Percentiles rank a stretch among this genome's conserved stretches.
These are phyloP conservation scores for Globisporangium paroecandrum DNA, from an alignment of 352 stramenopile genomes.

Conservation along the genomic window DNA sequence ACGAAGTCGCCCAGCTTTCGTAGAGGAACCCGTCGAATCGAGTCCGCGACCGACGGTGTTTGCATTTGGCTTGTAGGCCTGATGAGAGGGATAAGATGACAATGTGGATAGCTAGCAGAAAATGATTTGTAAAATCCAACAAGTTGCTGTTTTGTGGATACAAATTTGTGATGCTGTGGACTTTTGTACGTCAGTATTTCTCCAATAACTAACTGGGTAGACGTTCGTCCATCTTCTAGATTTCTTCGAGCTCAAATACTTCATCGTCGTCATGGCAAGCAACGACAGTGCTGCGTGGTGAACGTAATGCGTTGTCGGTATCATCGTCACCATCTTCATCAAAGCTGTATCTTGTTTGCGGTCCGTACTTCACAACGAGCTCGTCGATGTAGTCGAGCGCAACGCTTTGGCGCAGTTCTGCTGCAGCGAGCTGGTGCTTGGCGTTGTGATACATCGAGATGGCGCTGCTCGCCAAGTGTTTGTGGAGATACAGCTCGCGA, in stretches of 20 bases:
- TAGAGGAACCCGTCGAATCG: slow-evolving; percentile 5
- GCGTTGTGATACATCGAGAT: slow-evolving; percentile 7
- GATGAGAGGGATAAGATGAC: background rate
- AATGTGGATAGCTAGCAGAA: background rate
- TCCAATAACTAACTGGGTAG: background rate
- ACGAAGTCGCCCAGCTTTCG: slow-evolving; percentile 65
- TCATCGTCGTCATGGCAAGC: background rate
- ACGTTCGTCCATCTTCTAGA: background rate
- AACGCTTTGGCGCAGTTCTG: background rate
- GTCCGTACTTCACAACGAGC: slow-evolving; percentile 5
- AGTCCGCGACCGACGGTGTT: background rate
- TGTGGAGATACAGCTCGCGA: slow-evolving; percentile 1
- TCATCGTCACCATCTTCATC: background rate
- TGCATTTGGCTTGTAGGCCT: background rate
- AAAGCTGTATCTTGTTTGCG: background rate
- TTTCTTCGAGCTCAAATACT: background rate
- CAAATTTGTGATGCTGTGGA: background rate
- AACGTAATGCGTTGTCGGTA: background rate
- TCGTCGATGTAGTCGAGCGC: slow-evolving; percentile 11
- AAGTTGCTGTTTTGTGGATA: background rate
- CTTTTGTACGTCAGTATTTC: background rate
- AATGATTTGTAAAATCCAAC: background rate
- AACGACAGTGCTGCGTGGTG: background rate
- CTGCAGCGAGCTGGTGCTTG: slow-evolving; percentile 3
- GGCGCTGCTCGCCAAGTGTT: background rate